Evolutionary conservation across 805 yeast species (phyloP).

Genomic region (Wickerhamiella azymoides): DNA sequence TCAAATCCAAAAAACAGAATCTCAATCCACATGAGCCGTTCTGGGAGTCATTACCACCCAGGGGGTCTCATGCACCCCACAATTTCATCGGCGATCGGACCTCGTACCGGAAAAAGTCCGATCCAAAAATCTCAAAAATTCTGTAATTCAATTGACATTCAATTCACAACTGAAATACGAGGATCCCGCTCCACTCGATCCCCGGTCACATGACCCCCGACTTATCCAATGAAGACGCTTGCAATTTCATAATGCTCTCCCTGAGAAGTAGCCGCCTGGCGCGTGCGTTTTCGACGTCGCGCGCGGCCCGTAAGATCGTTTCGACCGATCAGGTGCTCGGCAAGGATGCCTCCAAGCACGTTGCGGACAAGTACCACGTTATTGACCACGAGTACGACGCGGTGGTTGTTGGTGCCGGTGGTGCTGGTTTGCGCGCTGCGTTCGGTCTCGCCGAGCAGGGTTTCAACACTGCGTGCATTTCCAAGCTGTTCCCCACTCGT

Average conservation of each 20-base stretch:
- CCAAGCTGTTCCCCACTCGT: slow-evolving; percentile 94
- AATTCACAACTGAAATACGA: no score
- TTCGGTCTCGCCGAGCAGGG: slow-evolving; percentile 96
- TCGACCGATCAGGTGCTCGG: slow-evolving; percentile 28
- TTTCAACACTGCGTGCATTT: slow-evolving; percentile 91
- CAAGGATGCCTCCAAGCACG: slow-evolving; percentile 37
- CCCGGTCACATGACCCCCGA: slow-evolving; percentile 2
- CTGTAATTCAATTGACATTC: no score
- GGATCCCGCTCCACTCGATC: no score
- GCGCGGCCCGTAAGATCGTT: slow-evolving; percentile 13
- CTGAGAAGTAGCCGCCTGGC: slow-evolving; percentile 3
- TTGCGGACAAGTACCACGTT: slow-evolving; percentile 67
- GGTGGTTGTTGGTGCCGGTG: slow-evolving; percentile 97
- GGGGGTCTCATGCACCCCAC: neutral
- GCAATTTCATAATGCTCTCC: slow-evolving; percentile 9
- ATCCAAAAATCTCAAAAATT: no score
- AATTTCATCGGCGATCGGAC: no score
- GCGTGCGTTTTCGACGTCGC: slow-evolving; percentile 14
- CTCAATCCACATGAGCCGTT: no score
- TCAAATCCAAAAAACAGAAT: no score
- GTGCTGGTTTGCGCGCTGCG: slow-evolving; percentile 98
- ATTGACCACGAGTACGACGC: slow-evolving; percentile 98
- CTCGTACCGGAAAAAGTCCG: no score
- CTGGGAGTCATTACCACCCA: no score
- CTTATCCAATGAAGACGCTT: slow-evolving; percentile 6